phyloP scores from a whole-genome alignment of 2,329 filamentous ascomycete genomes.

The Penicillium griseofulvum region DNA sequence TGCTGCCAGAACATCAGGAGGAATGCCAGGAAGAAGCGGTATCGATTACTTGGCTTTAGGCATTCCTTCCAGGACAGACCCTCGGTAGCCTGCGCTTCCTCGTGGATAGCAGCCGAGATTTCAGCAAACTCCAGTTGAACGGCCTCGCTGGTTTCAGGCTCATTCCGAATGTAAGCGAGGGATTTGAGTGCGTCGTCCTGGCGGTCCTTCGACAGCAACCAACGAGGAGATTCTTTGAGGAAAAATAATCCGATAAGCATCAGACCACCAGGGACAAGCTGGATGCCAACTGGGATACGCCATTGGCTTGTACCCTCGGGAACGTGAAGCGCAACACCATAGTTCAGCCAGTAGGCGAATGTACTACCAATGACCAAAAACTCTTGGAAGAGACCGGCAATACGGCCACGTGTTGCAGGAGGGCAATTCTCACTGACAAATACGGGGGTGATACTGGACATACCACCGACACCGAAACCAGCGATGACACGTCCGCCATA shows the following conservation, averaged over 20 bases:
- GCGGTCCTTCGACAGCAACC: slow-evolving; percentile 54
- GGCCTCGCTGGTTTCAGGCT: slow-evolving; percentile 27
- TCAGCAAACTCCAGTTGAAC: slow-evolving; percentile 37
- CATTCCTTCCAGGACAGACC: slow-evolving; percentile 45
- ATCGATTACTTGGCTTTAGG: slow-evolving; percentile 37
- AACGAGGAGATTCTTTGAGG: slow-evolving; percentile 53
- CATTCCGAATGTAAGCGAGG: slow-evolving; percentile 39
- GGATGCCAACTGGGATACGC: slow-evolving; percentile 53
- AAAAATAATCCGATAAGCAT: slow-evolving; percentile 52
- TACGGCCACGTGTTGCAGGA: slow-evolving; percentile 32
- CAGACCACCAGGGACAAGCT: slow-evolving; percentile 53
- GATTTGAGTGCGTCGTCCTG: slow-evolving; percentile 44
- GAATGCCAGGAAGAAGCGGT: slow-evolving; percentile 38
- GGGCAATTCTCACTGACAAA: slow-evolving; percentile 39
- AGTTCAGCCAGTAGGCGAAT: slow-evolving; percentile 54
- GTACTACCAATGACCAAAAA: slow-evolving; percentile 46
- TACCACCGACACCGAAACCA: slow-evolving; percentile 39
- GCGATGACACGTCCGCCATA: slow-evolving; percentile 40
- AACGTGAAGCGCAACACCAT: slow-evolving; percentile 49
- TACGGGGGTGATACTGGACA: slow-evolving; percentile 40
- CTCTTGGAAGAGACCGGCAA: slow-evolving; percentile 39
- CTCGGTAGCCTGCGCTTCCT: slow-evolving; percentile 41
- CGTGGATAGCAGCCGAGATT: slow-evolving; percentile 42
- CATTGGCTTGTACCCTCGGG: slow-evolving; percentile 50
- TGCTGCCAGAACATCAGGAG: slow-evolving; percentile 44